Percentiles rank a stretch among this genome's conserved stretches.
Evolutionary conservation across 2,329 filamentous ascomycete species (phyloP).

Genomic region (Alternaria burnsii): DNA sequence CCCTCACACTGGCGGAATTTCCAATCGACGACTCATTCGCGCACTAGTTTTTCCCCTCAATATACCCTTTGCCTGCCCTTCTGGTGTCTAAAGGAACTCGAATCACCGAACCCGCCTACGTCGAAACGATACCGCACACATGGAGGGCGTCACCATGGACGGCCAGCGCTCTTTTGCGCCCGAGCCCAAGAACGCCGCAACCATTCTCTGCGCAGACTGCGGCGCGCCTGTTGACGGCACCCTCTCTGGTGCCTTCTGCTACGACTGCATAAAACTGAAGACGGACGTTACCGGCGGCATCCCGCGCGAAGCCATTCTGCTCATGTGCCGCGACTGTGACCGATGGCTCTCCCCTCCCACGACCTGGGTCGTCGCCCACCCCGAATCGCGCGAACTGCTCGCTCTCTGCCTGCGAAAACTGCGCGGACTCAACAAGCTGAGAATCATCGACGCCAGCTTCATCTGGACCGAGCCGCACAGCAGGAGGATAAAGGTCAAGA

Average conservation of each 20-base stretch:
- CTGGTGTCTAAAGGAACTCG: neutral
- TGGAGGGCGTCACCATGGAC: conserved; percentile 53
- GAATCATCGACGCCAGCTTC: conserved; percentile 95
- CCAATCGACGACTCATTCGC: conserved; percentile 4
- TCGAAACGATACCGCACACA: conserved; percentile 9
- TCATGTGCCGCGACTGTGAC: conserved; percentile 94
- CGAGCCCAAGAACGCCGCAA: conserved; percentile 58
- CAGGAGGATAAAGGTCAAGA: conserved; percentile 88
- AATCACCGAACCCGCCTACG: neutral
- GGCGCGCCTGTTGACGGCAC: conserved; percentile 95
- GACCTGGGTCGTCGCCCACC: conserved; percentile 84
- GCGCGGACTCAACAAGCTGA: conserved; percentile 83
- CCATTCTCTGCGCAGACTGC: conserved; percentile 98
- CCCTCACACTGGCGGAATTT: neutral
- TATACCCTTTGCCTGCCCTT: neutral
- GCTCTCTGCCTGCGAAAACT: conserved; percentile 91
- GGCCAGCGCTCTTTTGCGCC: conserved; percentile 51
- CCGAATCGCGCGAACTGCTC: conserved; percentile 90
- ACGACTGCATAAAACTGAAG: conserved; percentile 94
- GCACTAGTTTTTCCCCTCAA: conserved; percentile 1
- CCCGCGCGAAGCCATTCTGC: conserved; percentile 86
- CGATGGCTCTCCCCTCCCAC: conserved; percentile 85
- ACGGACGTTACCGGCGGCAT: conserved; percentile 93
- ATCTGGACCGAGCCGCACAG: conserved; percentile 99
- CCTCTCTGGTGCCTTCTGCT: conserved; percentile 83